These are phyloP conservation scores for Botrytis galanthina DNA, from an alignment of 2,329 filamentous ascomycete genomes.

Conservation along the genomic window DNA sequence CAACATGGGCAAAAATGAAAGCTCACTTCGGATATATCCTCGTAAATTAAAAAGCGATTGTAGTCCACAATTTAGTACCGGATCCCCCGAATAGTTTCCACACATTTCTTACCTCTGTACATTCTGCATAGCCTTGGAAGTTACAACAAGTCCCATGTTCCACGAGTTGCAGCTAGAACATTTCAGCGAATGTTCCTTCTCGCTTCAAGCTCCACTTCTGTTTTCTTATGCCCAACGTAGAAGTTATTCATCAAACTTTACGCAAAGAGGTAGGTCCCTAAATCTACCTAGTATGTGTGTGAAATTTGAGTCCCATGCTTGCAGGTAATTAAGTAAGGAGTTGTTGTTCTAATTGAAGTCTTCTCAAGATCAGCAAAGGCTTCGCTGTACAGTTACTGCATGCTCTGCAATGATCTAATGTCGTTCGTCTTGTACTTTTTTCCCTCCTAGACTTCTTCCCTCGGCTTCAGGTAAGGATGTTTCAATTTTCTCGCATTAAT, in stretches of 20 bases:
- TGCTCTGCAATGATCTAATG: slow-evolving; percentile 4
- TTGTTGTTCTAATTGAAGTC: neutral
- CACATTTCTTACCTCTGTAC: slow-evolving; percentile 2
- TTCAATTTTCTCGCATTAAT: slow-evolving; percentile 9
- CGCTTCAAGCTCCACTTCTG: neutral
- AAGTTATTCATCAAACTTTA: slow-evolving; percentile 7
- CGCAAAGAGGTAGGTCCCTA: slow-evolving; percentile 14
- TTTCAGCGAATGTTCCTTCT: slow-evolving; percentile 15
- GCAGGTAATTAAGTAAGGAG: neutral
- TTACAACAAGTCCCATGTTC: slow-evolving; percentile 12
- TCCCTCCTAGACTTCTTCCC: neutral
- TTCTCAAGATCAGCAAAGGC: slow-evolving; percentile 3
- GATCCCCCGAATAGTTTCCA: slow-evolving; percentile 9
- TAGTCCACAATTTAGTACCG: slow-evolving; percentile 7
- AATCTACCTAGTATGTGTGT: neutral
- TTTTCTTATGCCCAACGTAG: slow-evolving; percentile 4
- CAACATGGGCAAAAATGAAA: slow-evolving; percentile 13
- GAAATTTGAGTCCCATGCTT: neutral
- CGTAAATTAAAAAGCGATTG: slow-evolving; percentile 4
- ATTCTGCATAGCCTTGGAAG: slow-evolving; percentile 12
- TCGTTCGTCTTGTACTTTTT: neutral
- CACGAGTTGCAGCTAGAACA: slow-evolving; percentile 7
- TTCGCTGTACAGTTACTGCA: neutral
- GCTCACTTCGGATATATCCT: slow-evolving; percentile 18
- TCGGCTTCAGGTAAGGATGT: slow-evolving; percentile 11